Evolutionary conservation across 2,329 filamentous ascomycete species (phyloP).

Genomic region (Niveomyces coronatus): DNA sequence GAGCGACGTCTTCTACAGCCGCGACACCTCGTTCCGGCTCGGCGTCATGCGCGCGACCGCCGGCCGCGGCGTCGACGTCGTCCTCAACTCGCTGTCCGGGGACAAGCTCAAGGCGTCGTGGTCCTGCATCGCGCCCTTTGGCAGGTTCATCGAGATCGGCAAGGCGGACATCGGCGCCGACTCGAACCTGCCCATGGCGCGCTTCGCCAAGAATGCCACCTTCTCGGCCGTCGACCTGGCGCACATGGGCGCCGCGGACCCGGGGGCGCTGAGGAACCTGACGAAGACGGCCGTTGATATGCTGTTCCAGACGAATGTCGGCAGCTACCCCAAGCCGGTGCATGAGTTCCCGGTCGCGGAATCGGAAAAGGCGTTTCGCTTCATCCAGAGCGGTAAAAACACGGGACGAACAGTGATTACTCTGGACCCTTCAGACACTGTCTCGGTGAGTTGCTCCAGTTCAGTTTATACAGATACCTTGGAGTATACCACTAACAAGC

Average conservation of each 20-base stretch:
- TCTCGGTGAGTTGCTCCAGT: too few relatives aligned
- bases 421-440: too few relatives aligned
- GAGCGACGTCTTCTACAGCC: constrained; percentile 19
- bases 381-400: too few relatives aligned
- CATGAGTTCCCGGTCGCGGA: too few relatives aligned
- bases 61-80: constrained; percentile 56
- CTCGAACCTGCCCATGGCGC: constrained; percentile 35
- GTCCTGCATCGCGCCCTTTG: constrained; percentile 33
- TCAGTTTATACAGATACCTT: too few relatives aligned
- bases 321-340: too few relatives aligned
- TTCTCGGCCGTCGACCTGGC: constrained; percentile 37
- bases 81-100: constrained; percentile 43
- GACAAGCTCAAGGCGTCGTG: constrained; percentile 32
- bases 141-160: constrained; percentile 36
- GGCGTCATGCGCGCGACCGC: constrained; percentile 18
- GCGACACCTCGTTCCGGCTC: constrained; percentile 15
- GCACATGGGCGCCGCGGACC: constrained; percentile 26
- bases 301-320: too few relatives aligned
- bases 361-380: too few relatives aligned
- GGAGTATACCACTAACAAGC: too few relatives aligned
- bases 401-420: too few relatives aligned
- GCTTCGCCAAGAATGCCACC: constrained; percentile 36
- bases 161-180: constrained; percentile 28
- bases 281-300: too few relatives aligned
- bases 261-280: constrained; percentile 15